phyloP scores from a whole-genome alignment of 345 rosid species.

The Hibiscus trionum region DNA sequence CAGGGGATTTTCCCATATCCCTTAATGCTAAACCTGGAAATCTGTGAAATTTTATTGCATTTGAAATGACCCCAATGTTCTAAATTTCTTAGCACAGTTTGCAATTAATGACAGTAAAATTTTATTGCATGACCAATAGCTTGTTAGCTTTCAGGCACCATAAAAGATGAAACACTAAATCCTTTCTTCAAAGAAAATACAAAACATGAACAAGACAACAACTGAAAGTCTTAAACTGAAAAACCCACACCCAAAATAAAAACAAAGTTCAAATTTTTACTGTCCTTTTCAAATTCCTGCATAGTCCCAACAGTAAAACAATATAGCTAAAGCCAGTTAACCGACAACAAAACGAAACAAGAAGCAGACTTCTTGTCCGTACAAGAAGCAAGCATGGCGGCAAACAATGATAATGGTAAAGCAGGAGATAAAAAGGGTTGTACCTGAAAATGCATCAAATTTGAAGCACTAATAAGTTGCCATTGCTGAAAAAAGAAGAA shows the following conservation, averaged over 20 bases:
- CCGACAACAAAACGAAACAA: background rate
- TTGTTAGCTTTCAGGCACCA: background rate
- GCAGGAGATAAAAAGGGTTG: background rate
- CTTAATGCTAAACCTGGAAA: conserved; percentile 9
- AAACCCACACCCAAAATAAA: background rate
- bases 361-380: conserved; percentile 2
- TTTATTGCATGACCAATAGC: background rate
- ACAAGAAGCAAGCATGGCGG: background rate
- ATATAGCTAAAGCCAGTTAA: background rate
- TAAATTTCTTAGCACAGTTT: background rate
- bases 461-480: conserved; percentile 8
- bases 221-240: background rate
- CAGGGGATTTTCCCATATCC: conserved; percentile 70
- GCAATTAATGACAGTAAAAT: background rate
- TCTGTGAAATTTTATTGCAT: conserved; percentile 6
- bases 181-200: background rate
- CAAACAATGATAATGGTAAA: background rate
- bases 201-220: background rate
- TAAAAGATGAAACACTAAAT: background rate
- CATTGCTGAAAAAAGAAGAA: conserved; percentile 14
- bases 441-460: conserved; percentile 9
- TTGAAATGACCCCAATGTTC: background rate
- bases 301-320: background rate
- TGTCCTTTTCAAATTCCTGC: background rate
- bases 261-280: background rate